Evolutionary conservation across 2,329 filamentous ascomycete species (phyloP).

Genomic region (Hymenoscyphus fructigenus): DNA sequence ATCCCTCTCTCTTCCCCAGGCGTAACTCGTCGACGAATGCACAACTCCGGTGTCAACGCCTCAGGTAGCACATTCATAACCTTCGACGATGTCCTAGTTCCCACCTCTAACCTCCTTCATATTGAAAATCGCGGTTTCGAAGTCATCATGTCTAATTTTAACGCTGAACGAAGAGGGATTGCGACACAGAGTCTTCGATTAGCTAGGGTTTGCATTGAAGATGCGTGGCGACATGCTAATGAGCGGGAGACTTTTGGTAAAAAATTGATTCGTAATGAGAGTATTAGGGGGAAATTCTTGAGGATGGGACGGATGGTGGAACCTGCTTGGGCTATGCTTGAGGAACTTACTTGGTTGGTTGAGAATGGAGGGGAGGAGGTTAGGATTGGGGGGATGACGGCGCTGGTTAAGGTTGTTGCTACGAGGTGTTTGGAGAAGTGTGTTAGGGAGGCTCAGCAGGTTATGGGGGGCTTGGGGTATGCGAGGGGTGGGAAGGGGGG

Average conservation of each 20-base stretch:
- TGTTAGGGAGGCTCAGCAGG: constrained; percentile 54
- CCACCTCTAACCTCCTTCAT: constrained; percentile 52
- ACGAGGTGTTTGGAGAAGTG: constrained; percentile 53
- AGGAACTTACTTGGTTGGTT: constrained; percentile 52
- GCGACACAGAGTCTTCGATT: constrained; percentile 56
- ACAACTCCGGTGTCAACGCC: constrained; percentile 66
- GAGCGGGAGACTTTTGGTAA: constrained; percentile 58
- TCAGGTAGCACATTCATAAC: constrained; percentile 57
- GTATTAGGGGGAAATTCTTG: constrained; percentile 60
- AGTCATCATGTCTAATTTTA: constrained; percentile 61
- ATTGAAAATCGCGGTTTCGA: constrained; percentile 55
- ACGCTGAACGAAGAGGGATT: constrained; percentile 59
- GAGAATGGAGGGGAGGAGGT: constrained; percentile 33
- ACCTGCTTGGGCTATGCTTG: constrained; percentile 59
- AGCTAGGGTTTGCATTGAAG: constrained; percentile 54
- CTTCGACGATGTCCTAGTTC: constrained; percentile 55
- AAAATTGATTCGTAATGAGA: constrained; percentile 56
- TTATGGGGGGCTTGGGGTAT: constrained; percentile 53
- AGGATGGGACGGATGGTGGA: constrained; percentile 60
- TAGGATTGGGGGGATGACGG: constrained; percentile 51
- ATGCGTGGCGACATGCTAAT: constrained; percentile 52
- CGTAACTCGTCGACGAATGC: constrained; percentile 53
- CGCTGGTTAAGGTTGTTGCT: constrained; percentile 51
- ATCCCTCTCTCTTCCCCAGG: constrained; percentile 52
- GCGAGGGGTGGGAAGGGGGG: constrained; percentile 49